phyloP scores from a whole-genome alignment of 805 yeast species.

The Ogataea neopini region DNA sequence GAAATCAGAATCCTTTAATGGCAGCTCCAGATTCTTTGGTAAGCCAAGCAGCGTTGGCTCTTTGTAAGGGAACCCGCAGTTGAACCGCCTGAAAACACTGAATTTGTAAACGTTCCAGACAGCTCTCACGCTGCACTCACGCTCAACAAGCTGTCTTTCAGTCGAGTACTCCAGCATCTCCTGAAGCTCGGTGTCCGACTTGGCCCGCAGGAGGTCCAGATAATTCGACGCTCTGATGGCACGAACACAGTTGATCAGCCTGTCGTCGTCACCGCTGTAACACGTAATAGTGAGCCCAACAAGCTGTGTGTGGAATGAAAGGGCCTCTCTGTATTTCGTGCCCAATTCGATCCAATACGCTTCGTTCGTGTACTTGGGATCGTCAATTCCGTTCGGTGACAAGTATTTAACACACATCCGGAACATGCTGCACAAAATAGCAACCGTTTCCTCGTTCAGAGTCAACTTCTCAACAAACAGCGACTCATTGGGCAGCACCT shows the following conservation, averaged over 20 bases:
- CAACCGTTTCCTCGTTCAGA: conserved; percentile 32
- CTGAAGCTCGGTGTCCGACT: conserved; percentile 26
- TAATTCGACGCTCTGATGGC: conserved; percentile 15
- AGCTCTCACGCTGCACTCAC: conserved; percentile 37
- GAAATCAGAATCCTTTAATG: conserved; percentile 33
- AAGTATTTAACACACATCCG: conserved; percentile 36
- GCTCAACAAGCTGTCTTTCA: conserved; percentile 35
- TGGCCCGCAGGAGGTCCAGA: conserved; percentile 12
- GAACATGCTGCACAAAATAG: conserved; percentile 37
- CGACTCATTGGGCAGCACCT: conserved; percentile 39
- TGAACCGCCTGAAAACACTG: conserved; percentile 35
- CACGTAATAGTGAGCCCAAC: conserved; percentile 32
- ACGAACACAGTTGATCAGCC: conserved; percentile 18
- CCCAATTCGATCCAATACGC: conserved; percentile 40
- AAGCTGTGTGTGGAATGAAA: conserved; percentile 31
- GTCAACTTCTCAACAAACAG: conserved; percentile 33
- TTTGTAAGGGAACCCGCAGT: conserved; percentile 40
- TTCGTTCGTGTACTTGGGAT: conserved; percentile 32
- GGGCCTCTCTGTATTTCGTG: conserved; percentile 34
- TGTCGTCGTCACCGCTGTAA: conserved; percentile 28
- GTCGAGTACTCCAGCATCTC: conserved; percentile 31
- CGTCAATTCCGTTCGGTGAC: conserved; percentile 27
- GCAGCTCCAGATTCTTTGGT: conserved; percentile 37
- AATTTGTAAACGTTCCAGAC: conserved; percentile 43
- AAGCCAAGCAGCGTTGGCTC: conserved; percentile 25